These are phyloP conservation scores for Tylopilus sp. DNA, from an alignment of 768 basidiomycete species.

Conservation along the genomic window DNA sequence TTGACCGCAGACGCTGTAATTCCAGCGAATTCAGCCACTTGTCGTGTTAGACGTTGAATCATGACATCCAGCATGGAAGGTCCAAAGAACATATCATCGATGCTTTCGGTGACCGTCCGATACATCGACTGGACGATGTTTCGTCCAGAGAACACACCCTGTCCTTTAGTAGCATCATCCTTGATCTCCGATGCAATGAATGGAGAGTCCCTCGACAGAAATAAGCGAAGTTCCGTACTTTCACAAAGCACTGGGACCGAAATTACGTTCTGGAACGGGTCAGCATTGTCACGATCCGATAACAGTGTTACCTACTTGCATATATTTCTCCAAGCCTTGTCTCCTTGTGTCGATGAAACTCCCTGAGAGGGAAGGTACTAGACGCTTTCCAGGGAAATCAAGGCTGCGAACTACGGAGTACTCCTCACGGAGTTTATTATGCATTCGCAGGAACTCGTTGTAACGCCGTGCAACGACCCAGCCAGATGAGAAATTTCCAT, in stretches of 20 bases:
- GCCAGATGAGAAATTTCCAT: constrained; percentile 76
- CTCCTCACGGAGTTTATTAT: constrained; percentile 79
- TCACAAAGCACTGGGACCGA: constrained; percentile 74
- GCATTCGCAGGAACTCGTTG: constrained; percentile 91
- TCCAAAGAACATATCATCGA: constrained; percentile 97
- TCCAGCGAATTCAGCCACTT: constrained; percentile 86
- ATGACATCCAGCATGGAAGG: constrained; percentile 95
- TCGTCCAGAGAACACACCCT: constrained; percentile 57
- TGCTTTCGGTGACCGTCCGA: constrained; percentile 86
- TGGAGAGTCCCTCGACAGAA: constrained; percentile 85
- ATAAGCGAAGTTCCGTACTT: constrained; percentile 76
- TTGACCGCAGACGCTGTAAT: constrained; percentile 74
- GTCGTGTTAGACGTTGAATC: constrained; percentile 84
- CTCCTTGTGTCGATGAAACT: constrained; percentile 83
- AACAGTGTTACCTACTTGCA: constrained; percentile 57
- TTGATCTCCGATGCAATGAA: constrained; percentile 59
- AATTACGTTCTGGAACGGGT: constrained; percentile 56
- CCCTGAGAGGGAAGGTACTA: constrained; percentile 84
- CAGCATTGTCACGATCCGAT: neutral
- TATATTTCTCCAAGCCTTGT: constrained; percentile 79
- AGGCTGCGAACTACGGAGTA: constrained; percentile 62
- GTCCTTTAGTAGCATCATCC: constrained; percentile 38
- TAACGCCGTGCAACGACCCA: constrained; percentile 95
- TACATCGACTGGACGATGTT: constrained; percentile 86
- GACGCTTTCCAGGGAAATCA: constrained; percentile 92